phyloP scores from a whole-genome alignment of 495 filamentous ascomycete genomes.

The Trichoderma parareesei region DNA sequence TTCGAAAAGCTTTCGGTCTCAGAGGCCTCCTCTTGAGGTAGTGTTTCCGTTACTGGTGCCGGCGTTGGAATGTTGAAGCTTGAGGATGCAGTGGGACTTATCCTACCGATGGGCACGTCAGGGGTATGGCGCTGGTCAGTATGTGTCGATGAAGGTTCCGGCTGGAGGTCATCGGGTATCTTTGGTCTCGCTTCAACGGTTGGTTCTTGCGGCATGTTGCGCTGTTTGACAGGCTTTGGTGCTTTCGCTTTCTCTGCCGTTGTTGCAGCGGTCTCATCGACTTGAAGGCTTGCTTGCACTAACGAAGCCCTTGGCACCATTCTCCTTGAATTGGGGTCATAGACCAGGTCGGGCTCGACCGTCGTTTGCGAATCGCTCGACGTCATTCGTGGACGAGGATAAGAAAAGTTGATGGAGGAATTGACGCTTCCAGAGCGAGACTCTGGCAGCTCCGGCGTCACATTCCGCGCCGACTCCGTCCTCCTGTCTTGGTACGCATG shows the following conservation, averaged over 20 bases:
- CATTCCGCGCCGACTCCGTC: neutral
- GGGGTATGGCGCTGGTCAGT: neutral
- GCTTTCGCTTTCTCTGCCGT: neutral
- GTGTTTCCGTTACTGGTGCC: neutral
- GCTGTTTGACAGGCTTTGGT: neutral
- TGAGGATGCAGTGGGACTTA: neutral
- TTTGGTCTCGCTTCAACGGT: neutral
- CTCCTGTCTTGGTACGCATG: neutral
- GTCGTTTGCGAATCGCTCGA: conserved; percentile 18
- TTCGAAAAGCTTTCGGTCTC: neutral
- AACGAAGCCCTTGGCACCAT: conserved; percentile 37
- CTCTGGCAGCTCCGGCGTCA: neutral
- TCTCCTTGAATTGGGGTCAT: conserved; percentile 50
- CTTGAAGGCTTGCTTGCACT: conserved; percentile 14
- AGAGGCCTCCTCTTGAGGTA: neutral
- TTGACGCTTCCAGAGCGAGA: conserved; percentile 49
- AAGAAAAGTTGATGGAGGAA: conserved; percentile 77
- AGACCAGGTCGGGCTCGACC: conserved; percentile 36
- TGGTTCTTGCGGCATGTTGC: neutral
- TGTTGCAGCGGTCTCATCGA: neutral
- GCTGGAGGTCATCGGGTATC: neutral
- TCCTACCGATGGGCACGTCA: neutral
- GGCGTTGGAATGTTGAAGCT: neutral
- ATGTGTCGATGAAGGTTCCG: neutral
- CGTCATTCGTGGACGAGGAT: conserved; percentile 42